These are phyloP conservation scores for Arthrobotrys musiformis DNA, from an alignment of 2,329 filamentous ascomycete species.

Conservation along the genomic window DNA sequence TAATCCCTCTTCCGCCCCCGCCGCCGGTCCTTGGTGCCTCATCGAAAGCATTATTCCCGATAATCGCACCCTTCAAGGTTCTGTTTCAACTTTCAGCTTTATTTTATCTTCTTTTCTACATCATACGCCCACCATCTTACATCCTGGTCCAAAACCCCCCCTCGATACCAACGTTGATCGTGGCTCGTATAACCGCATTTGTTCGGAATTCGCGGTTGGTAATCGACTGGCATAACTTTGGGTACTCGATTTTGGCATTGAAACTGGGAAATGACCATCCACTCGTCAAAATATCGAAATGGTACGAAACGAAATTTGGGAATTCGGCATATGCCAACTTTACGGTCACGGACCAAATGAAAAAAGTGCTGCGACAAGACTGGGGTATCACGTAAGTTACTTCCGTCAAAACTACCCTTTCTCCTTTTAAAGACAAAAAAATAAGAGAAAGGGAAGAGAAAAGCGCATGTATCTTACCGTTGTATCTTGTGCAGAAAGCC, in stretches of 20 bases:
- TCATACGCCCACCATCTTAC: constrained; percentile 69
- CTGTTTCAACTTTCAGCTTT: constrained; percentile 81
- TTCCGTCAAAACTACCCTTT: neutral
- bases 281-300: constrained; percentile 79
- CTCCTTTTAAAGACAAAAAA: too few species aligned
- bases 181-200: constrained; percentile 77
- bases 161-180: constrained; percentile 86
- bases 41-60: constrained; percentile 77
- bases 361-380: constrained; percentile 36
- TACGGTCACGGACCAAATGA: constrained; percentile 91
- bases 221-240: constrained; percentile 99
- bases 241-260: constrained; percentile 86
- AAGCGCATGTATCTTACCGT: neutral
- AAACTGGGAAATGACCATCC: constrained; percentile 72
- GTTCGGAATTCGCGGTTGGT: constrained; percentile 83
- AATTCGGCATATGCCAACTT: constrained; percentile 78
- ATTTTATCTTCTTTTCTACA: constrained; percentile 77
- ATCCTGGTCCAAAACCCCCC: constrained; percentile 78
- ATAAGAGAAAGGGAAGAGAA: too few species aligned
- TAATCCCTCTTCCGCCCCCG: constrained; percentile 76
- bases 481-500: constrained; percentile 64
- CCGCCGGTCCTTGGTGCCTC: constrained; percentile 75
- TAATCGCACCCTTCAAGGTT: constrained; percentile 85
- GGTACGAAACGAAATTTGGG: constrained; percentile 80
- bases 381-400: constrained; percentile 47